phyloP scores from a whole-genome alignment of 2,329 filamentous ascomycete genomes.

The Pseudogymnoascus sp. region DNA sequence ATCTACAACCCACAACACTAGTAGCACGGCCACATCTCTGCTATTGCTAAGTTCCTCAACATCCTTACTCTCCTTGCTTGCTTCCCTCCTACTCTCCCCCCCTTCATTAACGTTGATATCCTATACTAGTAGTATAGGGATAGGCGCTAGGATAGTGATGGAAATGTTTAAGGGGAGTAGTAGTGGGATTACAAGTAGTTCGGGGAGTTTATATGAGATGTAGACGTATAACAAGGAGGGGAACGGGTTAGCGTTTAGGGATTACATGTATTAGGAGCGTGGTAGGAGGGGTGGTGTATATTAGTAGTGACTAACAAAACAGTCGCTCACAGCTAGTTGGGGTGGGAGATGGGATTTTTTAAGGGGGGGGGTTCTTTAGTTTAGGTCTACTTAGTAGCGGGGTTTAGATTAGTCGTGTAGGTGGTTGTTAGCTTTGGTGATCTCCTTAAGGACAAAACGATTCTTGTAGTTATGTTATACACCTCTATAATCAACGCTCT shows the following conservation, averaged over 20 bases:
- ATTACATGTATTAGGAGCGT: neutral
- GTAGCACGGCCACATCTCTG: neutral
- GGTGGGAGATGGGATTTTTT: too few relatives aligned
- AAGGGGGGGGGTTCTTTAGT: too few relatives aligned
- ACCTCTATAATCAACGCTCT: too few relatives aligned
- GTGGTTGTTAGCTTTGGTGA: too few relatives aligned
- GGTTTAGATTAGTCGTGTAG: too few relatives aligned
- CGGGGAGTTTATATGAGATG: neutral
- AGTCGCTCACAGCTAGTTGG: neutral
- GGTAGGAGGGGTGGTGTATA: neutral
- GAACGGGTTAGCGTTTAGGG: neutral
- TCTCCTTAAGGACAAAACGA: too few relatives aligned
- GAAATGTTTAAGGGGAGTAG: too few relatives aligned
- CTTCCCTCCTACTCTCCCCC: neutral
- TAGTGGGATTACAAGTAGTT: neutral
- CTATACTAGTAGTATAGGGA: neutral
- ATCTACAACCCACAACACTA: too few relatives aligned
- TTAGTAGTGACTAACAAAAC: neutral
- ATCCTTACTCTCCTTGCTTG: neutral
- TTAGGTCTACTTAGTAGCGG: too few relatives aligned
- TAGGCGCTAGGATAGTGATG: slow-evolving; percentile 14
- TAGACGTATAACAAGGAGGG: neutral
- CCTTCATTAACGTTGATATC: neutral
- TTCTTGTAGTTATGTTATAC: too few relatives aligned
- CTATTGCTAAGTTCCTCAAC: neutral